Conservation (phyloP, 2,329 filamentous ascomycete species). For the Trichophyton benhamiae region DNA sequence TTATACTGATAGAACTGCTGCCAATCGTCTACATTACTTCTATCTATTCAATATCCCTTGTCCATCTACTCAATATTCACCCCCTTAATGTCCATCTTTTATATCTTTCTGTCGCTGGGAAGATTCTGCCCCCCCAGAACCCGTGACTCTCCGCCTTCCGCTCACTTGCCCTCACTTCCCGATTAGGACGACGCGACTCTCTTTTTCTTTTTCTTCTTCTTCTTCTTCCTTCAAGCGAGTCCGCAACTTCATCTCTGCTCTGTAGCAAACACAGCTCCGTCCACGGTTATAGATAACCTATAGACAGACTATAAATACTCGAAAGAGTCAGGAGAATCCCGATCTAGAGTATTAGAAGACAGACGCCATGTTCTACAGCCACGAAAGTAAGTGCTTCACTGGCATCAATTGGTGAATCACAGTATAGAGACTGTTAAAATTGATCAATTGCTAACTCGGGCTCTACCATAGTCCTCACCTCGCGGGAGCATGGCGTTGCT, state of each 20-base stretch:
- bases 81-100: neutral
- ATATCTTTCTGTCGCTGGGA: neutral
- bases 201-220: neutral
- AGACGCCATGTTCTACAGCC: conserved; percentile 75
- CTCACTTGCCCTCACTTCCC: conserved; percentile 2
- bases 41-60: neutral
- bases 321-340: neutral
- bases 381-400: conserved; percentile 57
- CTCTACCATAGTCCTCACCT: conserved; percentile 54
- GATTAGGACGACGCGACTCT: conserved; percentile 1
- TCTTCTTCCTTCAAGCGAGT: neutral
- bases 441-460: neutral
- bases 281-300: neutral
- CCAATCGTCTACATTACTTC: neutral
- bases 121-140: neutral
- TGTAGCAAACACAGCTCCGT: too few species aligned
- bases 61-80: neutral
- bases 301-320: neutral
- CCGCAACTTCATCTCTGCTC: neutral
- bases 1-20: neutral
- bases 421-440: neutral
- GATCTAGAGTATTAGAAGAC: neutral
- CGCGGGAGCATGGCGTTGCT: conserved; percentile 76
- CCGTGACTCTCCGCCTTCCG: neutral
- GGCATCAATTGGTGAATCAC: neutral